Evolutionary conservation across 768 basidiomycete genomes (phyloP).

Genomic region (Vararia minispora): DNA sequence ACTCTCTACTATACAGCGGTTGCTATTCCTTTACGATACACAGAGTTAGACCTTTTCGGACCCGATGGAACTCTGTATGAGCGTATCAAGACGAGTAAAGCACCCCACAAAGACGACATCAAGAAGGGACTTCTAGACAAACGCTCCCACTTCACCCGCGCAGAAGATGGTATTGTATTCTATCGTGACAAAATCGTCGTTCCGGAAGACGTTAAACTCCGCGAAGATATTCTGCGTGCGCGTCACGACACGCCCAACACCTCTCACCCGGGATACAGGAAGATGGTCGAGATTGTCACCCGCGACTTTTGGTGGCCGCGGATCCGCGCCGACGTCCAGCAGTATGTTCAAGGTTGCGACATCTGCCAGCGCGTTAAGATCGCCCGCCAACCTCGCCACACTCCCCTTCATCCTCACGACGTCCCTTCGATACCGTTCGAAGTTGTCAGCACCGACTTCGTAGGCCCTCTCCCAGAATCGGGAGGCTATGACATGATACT

Average conservation of each 20-base stretch:
- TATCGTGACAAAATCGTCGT: background rate
- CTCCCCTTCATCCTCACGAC: background rate
- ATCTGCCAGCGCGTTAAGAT: constrained; percentile 11
- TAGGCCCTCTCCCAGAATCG: constrained; percentile 14
- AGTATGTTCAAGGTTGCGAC: constrained; percentile 21
- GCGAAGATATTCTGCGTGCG: background rate
- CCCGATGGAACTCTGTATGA: too few species aligned
- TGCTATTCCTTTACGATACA: too few species aligned
- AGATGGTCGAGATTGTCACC: background rate
- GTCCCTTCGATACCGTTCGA: constrained; percentile 14
- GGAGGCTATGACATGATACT: constrained; percentile 14
- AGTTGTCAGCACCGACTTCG: constrained; percentile 17
- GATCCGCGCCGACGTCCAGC: constrained; percentile 13
- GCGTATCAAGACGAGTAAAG: too few species aligned
- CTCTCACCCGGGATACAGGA: constrained; percentile 1
- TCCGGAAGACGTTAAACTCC: background rate
- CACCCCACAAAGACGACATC: too few species aligned
- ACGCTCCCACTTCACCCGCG: too few species aligned
- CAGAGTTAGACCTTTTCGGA: too few species aligned
- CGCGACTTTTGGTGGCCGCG: constrained; percentile 17
- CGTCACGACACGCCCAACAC: background rate
- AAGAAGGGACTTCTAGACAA: too few species aligned
- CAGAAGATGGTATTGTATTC: background rate
- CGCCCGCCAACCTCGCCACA: too few species aligned
- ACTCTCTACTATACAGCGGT: too few species aligned